Evolutionary conservation across 1,284 basidiomycete genomes (phyloP).

Genomic region (Ustilago hordei): DNA sequence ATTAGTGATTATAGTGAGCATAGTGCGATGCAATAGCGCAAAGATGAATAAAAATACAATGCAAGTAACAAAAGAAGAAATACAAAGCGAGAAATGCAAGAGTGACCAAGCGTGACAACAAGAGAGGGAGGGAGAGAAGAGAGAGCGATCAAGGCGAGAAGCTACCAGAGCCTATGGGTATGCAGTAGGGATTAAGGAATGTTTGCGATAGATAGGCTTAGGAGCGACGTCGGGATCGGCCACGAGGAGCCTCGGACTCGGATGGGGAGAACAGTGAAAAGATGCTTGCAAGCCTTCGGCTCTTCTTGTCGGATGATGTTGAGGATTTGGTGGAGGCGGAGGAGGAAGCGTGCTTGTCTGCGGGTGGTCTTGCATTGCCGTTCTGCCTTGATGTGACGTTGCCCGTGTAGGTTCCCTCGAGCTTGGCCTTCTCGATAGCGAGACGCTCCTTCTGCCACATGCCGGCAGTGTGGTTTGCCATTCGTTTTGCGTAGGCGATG

Average conservation of each 20-base stretch:
- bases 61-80: constrained; percentile 12
- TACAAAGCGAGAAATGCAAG: neutral
- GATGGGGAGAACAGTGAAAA: constrained; percentile 14
- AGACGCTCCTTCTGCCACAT: constrained; percentile 53
- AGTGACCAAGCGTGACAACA: constrained; percentile 5
- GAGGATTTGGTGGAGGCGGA: neutral
- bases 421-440: constrained; percentile 48
- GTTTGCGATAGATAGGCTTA: neutral
- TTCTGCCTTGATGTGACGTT: constrained; percentile 37
- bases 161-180: neutral
- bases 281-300: constrained; percentile 5
- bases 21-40: neutral
- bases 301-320: constrained; percentile 10
- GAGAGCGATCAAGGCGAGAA: constrained; percentile 9
- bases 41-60: constrained; percentile 30
- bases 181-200: neutral
- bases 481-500: constrained; percentile 28
- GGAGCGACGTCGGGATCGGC: constrained; percentile 7
- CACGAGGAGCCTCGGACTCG: neutral
- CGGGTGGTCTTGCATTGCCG: constrained; percentile 32
- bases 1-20: neutral
- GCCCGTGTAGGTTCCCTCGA: constrained; percentile 45
- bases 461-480: constrained; percentile 36
- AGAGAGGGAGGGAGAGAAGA: neutral
- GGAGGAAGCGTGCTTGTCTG: constrained; percentile 5